Evolutionary conservation across 106 monocot genomes (phyloP), one percentile per base, ranked within the genome.

Genomic region (Dactylorhiza incarnata): DNA sequence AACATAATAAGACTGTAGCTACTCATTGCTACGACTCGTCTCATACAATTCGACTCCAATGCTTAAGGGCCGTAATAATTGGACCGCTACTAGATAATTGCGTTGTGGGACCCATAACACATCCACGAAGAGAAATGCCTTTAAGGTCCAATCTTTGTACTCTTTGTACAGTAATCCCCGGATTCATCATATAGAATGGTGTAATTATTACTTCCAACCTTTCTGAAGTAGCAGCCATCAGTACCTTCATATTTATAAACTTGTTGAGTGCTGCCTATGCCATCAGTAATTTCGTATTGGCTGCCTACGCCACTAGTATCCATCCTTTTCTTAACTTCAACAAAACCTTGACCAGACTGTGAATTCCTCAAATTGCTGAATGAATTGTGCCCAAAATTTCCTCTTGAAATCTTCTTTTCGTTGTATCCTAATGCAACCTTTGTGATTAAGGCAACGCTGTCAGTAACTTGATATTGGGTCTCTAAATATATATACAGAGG

Each of bases 211-310:
- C 92, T 90, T 58, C 92, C 90, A 29, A 95, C 95, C 76, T 92
- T 86, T 78, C 95, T 92, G 16, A 86, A 95, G 70, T 91, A 94
- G 73, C 97, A 97, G n/a, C 91, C 97, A 74, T 86, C 89, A n/a
- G n/a, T n/a, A n/a, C n/a, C n/a, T n/a, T n/a, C n/a, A n/a, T n/a
- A n/a, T n/a, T n/a, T n/a, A n/a, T n/a, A n/a, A n/a, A n/a, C n/a
- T n/a, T n/a, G n/a, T n/a, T n/a, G n/a, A n/a, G n/a, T n/a, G n/a
- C n/a, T 0, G 82, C 94, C 77, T 72, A 85, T 83, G 59, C 87
- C 94, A 48, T 48, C 86, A 65, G 89, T 91, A 59, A 73, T 72
- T 72, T 97, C 86, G 69, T 86, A 79, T 48, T 87, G 91, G 11
- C 53, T 80, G 48, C 77, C 93, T 5, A 87, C 16, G 19, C 89